Conservation (phyloP, 306 rosid species). For the Rosa persica region DNA sequence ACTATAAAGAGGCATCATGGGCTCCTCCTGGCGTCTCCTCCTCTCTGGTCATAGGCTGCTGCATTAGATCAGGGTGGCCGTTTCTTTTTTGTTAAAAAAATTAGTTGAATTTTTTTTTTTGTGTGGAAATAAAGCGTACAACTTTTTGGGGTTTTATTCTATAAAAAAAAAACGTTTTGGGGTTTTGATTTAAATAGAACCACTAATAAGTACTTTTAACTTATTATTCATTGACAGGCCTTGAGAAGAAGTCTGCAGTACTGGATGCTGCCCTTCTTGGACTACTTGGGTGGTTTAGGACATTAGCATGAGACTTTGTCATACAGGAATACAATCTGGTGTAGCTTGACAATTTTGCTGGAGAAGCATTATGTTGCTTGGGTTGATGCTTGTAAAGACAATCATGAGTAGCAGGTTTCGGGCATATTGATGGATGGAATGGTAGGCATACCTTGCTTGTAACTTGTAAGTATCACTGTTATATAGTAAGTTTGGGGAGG, state of each 20-base stretch:
- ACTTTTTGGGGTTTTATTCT: not conserved
- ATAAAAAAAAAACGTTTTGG: too few species aligned
- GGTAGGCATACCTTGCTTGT: conserved; percentile 3
- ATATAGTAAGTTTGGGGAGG: conserved; percentile 8
- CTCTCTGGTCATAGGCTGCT: not conserved
- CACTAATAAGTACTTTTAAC: not conserved
- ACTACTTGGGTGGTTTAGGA: conserved; percentile 76
- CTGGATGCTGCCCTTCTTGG: conserved; percentile 74
- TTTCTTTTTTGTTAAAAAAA: not conserved
- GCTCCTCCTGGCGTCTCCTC: not conserved
- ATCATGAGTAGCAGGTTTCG: not conserved
- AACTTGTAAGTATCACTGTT: conserved; percentile 2
- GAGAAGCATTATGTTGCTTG: conserved; percentile 21
- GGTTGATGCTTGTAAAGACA: not conserved
- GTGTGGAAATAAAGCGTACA: not conserved
- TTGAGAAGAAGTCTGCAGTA: conserved; percentile 80
- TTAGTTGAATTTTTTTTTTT: not conserved
- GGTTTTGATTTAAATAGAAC: not conserved
- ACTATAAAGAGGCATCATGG: not conserved
- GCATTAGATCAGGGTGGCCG: not conserved
- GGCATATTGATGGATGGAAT: not conserved
- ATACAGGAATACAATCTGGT: conserved; percentile 8
- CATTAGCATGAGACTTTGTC: conserved; percentile 57
- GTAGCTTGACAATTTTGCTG: conserved; percentile 1
- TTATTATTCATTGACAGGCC: conserved; percentile 47